Percentiles rank a stretch among this genome's conserved stretches.
These are phyloP conservation scores for Stephanodiscus triporus DNA, from an alignment of 108 stramenopile species.

Conservation along the genomic window DNA sequence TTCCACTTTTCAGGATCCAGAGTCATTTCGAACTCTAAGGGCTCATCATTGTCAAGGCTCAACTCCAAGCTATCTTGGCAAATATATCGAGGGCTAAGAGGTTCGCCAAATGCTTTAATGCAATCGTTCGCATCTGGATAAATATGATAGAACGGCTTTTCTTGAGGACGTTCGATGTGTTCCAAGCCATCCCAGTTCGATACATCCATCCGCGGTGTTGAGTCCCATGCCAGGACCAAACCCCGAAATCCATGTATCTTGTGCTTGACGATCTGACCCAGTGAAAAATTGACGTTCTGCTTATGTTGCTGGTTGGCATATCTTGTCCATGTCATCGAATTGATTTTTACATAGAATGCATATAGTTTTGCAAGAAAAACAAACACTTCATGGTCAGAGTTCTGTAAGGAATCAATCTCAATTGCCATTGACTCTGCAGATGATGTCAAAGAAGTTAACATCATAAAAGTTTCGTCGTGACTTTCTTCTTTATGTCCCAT, in stretches of 20 bases:
- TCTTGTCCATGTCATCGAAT: conserved; percentile 56
- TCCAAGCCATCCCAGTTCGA: conserved; percentile 79
- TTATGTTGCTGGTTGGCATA: conserved; percentile 46
- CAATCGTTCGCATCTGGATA: conserved; percentile 72
- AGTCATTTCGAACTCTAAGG: conserved; percentile 64
- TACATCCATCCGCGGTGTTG: conserved; percentile 68
- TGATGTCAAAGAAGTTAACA: conserved; percentile 14
- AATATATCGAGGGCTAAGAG: conserved; percentile 72
- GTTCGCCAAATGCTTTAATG: conserved; percentile 67
- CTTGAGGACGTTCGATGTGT: conserved; percentile 64
- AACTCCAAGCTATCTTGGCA: conserved; percentile 77
- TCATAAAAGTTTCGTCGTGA: background rate
- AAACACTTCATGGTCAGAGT: conserved; percentile 26
- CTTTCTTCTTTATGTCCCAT: background rate
- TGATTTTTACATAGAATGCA: conserved; percentile 54
- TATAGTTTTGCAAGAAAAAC: conserved; percentile 46
- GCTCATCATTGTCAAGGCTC: conserved; percentile 42
- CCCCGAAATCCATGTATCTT: conserved; percentile 80
- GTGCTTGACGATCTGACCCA: conserved; percentile 76
- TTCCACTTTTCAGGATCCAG: conserved; percentile 60
- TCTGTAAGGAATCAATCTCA: background rate
- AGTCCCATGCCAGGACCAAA: conserved; percentile 78
- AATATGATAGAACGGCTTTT: conserved; percentile 82
- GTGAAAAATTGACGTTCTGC: conserved; percentile 49
- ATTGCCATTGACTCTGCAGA: conserved; percentile 13